These are phyloP conservation scores for Colletotrichum chlorophyti DNA, from an alignment of 2,329 filamentous ascomycete genomes.

Conservation along the genomic window DNA sequence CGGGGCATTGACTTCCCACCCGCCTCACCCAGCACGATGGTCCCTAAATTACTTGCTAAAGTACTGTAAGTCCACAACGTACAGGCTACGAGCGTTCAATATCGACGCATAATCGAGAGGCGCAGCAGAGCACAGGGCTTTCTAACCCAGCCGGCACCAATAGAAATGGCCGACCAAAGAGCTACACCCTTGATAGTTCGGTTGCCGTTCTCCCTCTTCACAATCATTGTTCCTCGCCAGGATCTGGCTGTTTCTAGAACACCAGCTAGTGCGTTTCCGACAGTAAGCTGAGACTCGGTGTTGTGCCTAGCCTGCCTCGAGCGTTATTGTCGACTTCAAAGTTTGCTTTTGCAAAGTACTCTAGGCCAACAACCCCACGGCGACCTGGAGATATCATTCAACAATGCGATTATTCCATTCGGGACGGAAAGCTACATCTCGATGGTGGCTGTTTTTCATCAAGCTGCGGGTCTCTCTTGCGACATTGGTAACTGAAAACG, in stretches of 20 bases:
- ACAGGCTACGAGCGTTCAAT: no score
- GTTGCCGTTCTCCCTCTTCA: not conserved
- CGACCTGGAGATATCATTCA: no score
- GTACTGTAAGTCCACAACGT: no score
- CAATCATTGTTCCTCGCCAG: conserved; percentile 3
- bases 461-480: no score
- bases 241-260: conserved; percentile 18
- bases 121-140: not conserved
- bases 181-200: not conserved
- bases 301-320: conserved; percentile 15
- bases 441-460: no score
- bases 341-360: not conserved
- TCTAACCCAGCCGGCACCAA: not conserved
- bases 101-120: no score
- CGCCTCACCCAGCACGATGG: not conserved
- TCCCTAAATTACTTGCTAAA: not conserved
- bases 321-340: not conserved
- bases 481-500: no score
- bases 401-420: not conserved
- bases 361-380: not conserved
- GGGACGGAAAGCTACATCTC: not conserved
- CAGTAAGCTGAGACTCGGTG: conserved; percentile 4
- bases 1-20: not conserved
- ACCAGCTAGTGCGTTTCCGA: conserved; percentile 1
- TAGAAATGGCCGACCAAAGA: not conserved